A percentile compares a stretch with the other conserved stretches of the same genome.
phyloP scores from a whole-genome alignment of 1,139 yeast genomes.

The Yamadazyma atmosphaerica region DNA sequence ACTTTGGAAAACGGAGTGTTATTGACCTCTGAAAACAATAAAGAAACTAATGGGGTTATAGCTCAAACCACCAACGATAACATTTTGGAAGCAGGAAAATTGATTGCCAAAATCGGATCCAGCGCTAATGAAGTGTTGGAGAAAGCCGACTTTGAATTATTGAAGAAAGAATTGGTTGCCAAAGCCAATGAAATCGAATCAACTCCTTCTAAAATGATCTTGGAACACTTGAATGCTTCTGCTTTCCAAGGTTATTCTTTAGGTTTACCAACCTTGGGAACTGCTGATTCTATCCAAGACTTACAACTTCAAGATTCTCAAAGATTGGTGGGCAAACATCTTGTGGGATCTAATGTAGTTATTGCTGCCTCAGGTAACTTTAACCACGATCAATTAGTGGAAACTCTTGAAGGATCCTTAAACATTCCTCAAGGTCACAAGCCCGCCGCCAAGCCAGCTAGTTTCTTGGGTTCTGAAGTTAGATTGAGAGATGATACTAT shows the following conservation, averaged over 20 bases:
- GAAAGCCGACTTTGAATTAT: constrained; percentile 34
- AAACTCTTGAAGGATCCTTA: constrained; percentile 55
- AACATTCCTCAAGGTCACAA: constrained; percentile 53
- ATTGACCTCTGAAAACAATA: constrained; percentile 44
- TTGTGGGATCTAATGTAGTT: constrained; percentile 63
- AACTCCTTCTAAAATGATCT: constrained; percentile 49
- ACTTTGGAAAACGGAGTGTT: constrained; percentile 47
- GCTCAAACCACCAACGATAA: constrained; percentile 51
- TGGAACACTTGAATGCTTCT: constrained; percentile 74
- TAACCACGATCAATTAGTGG: constrained; percentile 66
- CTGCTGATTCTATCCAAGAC: constrained; percentile 57
- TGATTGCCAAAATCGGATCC: constrained; percentile 37
- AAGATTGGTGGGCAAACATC: constrained; percentile 56
- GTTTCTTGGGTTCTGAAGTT: constrained; percentile 81
- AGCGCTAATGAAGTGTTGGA: constrained; percentile 31
- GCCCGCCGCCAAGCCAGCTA: constrained; percentile 53
- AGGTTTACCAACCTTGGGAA: constrained; percentile 74
- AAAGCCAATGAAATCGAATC: constrained; percentile 47
- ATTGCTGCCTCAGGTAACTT: constrained; percentile 75
- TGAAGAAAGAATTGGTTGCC: constrained; percentile 37
- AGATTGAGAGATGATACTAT: constrained; percentile 86
- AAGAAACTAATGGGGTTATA: constrained; percentile 56
- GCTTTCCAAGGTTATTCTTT: constrained; percentile 85
- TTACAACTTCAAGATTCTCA: constrained; percentile 60
- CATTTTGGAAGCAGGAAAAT: constrained; percentile 42